Evolutionary conservation across 345 rosid species (phyloP).

Genomic region (Rhizophora mangle): DNA sequence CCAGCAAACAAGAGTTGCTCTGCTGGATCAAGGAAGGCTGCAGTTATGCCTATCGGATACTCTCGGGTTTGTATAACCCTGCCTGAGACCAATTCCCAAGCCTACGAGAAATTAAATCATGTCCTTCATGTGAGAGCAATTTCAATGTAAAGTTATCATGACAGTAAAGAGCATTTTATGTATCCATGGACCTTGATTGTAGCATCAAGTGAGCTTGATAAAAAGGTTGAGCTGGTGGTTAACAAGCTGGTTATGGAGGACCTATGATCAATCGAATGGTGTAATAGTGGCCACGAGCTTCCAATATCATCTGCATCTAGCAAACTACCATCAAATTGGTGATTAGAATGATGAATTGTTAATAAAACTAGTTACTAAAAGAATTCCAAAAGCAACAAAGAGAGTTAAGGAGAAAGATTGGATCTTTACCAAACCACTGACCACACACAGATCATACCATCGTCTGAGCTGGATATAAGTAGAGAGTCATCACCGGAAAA

Average conservation of each 20-base stretch:
- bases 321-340: constrained; percentile 26
- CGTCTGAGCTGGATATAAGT: constrained; percentile 49
- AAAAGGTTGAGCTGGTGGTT: constrained; percentile 26
- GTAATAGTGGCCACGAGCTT: constrained; percentile 29
- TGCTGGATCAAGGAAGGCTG: constrained; percentile 35
- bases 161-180: neutral
- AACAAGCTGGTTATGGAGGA: constrained; percentile 44
- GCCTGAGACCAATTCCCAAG: constrained; percentile 49
- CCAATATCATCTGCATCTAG: constrained; percentile 34
- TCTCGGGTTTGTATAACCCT: constrained; percentile 36
- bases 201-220: constrained; percentile 53
- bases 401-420: neutral
- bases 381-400: neutral
- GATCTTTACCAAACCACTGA: constrained; percentile 43
- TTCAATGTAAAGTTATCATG: neutral
- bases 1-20: constrained; percentile 41
- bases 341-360: constrained; percentile 17
- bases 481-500: constrained; percentile 44
- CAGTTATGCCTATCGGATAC: constrained; percentile 39
- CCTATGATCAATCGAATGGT: constrained; percentile 36
- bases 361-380: neutral
- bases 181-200: constrained; percentile 44
- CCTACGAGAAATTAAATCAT: constrained; percentile 24
- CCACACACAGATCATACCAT: constrained; percentile 46
- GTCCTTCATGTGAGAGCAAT: neutral